A percentile compares a stretch with the other conserved stretches of the same genome.
These are phyloP conservation scores for Trichoderma guizhouense DNA, from an alignment of 2,329 filamentous ascomycete species.

Conservation along the genomic window DNA sequence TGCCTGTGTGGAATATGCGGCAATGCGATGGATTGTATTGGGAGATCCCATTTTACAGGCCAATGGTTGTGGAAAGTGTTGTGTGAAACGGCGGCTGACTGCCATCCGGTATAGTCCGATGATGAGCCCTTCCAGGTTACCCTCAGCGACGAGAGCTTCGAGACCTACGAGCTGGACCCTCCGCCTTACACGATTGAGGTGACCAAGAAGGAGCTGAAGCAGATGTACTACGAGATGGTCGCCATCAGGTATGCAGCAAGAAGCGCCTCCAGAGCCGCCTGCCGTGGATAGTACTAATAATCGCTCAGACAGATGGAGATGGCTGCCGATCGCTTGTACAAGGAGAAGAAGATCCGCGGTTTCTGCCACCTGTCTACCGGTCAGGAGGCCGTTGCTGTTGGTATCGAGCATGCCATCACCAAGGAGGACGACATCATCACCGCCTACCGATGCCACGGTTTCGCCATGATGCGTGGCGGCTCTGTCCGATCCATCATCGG, in stretches of 20 bases:
- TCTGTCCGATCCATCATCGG: slow-evolving; percentile 90
- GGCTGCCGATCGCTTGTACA: slow-evolving; percentile 98
- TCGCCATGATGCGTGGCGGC: slow-evolving; percentile 92
- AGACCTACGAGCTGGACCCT: slow-evolving; percentile 98
- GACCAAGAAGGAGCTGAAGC: slow-evolving; percentile 96
- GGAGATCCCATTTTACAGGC: neutral
- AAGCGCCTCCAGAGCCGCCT: neutral
- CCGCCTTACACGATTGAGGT: slow-evolving; percentile 88
- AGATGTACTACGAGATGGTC: slow-evolving; percentile 99
- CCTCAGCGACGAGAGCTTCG: slow-evolving; percentile 97
- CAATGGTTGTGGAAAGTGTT: neutral
- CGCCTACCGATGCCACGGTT: slow-evolving; percentile 98
- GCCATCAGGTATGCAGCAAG: slow-evolving; percentile 68
- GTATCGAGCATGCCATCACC: slow-evolving; percentile 93
- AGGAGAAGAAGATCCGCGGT: slow-evolving; percentile 99
- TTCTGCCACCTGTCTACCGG: slow-evolving; percentile 99
- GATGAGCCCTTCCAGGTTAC: slow-evolving; percentile 89
- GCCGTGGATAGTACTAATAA: slow-evolving; percentile 29
- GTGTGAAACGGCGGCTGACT: slow-evolving; percentile 20
- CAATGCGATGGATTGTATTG: neutral
- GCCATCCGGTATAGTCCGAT: slow-evolving; percentile 63
- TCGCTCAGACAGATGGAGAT: slow-evolving; percentile 91
- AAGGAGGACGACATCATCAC: slow-evolving; percentile 94
- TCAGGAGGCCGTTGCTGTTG: slow-evolving; percentile 94
- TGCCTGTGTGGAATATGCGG: neutral